Evolutionary conservation across 2,329 filamentous ascomycete genomes (phyloP), one percentile per base, ranked within the genome.

Genomic region (Aspergillus sp.): DNA sequence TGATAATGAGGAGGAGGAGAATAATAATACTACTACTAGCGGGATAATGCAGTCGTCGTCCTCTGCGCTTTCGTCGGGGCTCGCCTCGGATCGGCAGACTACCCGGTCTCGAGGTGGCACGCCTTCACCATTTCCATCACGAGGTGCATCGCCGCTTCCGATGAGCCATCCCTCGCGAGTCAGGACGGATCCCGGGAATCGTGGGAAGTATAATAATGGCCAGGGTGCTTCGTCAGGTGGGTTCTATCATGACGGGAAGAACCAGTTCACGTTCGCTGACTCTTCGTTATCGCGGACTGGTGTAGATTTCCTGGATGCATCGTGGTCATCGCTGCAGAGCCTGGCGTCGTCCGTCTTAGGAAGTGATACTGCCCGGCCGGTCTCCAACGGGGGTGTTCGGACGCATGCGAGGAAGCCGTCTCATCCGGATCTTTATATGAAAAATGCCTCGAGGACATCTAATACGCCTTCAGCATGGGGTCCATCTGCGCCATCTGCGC

Each of bases 291-390:
- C 58, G 33, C 54, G 54, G 36, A 52, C 56, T 41, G 56, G 62
- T 26, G 49, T 63, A 41, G 64, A 67, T 53, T 63, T 73, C 44
- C 61, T 73, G 52, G 71, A 72, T 47, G 66, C 68, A 28, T 67
- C 70, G 4, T 75, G 72, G 72, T 70, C 71, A n/a, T 74, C 72
- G 10, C 57, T 75, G 41, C 70, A 73, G 54, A 70, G 64, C 34
- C 52, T 75, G 39, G 72, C 73, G n/a, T 74, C 72, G 3, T 70
- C 69, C n/a, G 60, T 74, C 29, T 46, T 74, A 36, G 71, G 71
- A n/a, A 69, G 61, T 42, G 69, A 72, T 48, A 56, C 54, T 29
- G 56, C 61, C 34, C 53, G 56, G 28, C 48, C 57, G 4, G 49
- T 59, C 32, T 47, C 61, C 19, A 58, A 59, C 47, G 61, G 61